Evolutionary conservation across 441 rosid species (phyloP), one percentile per base, ranked within the genome.

Genomic region (Adansonia madagascariensis): DNA sequence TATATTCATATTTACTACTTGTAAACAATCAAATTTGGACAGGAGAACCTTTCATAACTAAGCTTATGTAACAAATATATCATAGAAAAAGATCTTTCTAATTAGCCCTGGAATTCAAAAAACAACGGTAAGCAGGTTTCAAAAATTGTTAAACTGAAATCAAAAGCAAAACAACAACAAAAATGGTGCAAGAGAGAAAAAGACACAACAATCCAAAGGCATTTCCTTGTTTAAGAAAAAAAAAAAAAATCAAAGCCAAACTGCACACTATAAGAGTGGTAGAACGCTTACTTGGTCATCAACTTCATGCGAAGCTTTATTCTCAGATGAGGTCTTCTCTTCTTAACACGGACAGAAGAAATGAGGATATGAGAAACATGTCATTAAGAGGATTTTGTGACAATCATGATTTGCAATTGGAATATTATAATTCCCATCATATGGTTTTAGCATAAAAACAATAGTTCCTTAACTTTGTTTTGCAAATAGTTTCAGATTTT

Each of bases 281-380:
- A 18, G 17, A 62, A 77, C 9, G 73, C 88, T 82, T 81, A 89
- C 95, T 66, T 71, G 84, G 75, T 86, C 89, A 84, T 87, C 89
- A 82, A 71, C 82, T 39, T 62, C 77, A 35, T 44, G 63, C 1
- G 63, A 63, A 81, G 81, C 76, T 66, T 79, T 85, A 39, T 75
- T 71, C 15, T 72, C 75, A 11, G 72, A 44, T 6, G 76, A 77
- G 56, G 70, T 31, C 70, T 82, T 78, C 71, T 82, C 90, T 63
- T 81, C 89, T 87, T 76, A 76, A 76, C 14, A 62, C 57, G 80
- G 63, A 81, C 17, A 83, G 12, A 57, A 66, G 69, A 68, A 75
- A 60, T 11, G 59, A 78, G n/a, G 76, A 74, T 17, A 66, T 55
- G 15, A 83, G 82, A 43, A 47, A 75, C 52, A 83, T 64, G 60